phyloP scores from a whole-genome alignment of 2,329 filamentous ascomycete species.

The Fusarium sp. region DNA sequence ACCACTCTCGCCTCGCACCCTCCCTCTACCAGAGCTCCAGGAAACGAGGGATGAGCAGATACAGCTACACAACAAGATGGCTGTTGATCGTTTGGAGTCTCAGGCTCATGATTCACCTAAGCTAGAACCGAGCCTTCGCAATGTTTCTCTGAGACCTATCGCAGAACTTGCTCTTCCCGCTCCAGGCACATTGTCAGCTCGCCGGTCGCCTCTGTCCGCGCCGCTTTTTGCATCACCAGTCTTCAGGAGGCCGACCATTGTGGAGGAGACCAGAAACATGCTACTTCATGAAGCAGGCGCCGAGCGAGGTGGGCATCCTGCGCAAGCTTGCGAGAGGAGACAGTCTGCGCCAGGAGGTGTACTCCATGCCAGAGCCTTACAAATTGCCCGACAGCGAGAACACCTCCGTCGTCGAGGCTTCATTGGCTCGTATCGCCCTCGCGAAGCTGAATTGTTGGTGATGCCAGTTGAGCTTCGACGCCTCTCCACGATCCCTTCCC shows the following conservation, averaged over 20 bases:
- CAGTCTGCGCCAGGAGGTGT: slow-evolving; percentile 38
- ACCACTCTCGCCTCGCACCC: slow-evolving; percentile 40
- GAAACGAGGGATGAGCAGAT: slow-evolving; percentile 37
- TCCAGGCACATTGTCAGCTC: slow-evolving; percentile 22
- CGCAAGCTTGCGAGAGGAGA: slow-evolving; percentile 31
- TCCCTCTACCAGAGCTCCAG: slow-evolving; percentile 34
- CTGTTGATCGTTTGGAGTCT: slow-evolving; percentile 30
- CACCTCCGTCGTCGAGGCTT: slow-evolving; percentile 41
- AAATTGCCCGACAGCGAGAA: slow-evolving; percentile 46
- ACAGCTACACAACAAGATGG: slow-evolving; percentile 37
- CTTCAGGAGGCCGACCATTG: slow-evolving; percentile 32
- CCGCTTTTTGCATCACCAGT: slow-evolving; percentile 28
- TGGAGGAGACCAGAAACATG: slow-evolving; percentile 41
- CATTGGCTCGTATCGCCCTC: slow-evolving; percentile 27
- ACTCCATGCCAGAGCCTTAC: slow-evolving; percentile 37
- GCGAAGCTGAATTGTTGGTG: slow-evolving; percentile 47
- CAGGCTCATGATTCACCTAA: slow-evolving; percentile 21
- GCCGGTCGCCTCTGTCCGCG: slow-evolving; percentile 41
- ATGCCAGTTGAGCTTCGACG: slow-evolving; percentile 46
- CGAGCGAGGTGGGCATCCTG: slow-evolving; percentile 4
- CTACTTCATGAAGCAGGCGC: slow-evolving; percentile 26
- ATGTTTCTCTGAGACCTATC: slow-evolving; percentile 34
- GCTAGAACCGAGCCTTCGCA: slow-evolving; percentile 25
- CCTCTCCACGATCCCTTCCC: slow-evolving; percentile 26
- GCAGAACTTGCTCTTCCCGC: slow-evolving; percentile 27